phyloP scores from a whole-genome alignment of 2,329 filamentous ascomycete species.

The Penicillium aurantiogriseum region DNA sequence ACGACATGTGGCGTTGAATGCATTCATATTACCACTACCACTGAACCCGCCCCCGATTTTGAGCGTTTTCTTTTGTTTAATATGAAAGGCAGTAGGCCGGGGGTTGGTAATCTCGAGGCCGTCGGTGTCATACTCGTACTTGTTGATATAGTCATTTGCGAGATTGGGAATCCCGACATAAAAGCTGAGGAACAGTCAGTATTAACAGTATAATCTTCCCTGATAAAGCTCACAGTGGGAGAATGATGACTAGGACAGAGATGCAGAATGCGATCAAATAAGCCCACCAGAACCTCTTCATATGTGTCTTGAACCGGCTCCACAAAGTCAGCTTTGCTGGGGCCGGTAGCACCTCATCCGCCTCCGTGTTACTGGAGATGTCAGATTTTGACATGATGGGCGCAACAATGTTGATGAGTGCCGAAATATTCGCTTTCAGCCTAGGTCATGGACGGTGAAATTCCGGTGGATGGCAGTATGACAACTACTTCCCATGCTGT shows the following conservation, averaged over 20 bases:
- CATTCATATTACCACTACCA: constrained; percentile 23
- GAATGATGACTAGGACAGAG: constrained; percentile 22
- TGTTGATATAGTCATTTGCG: constrained; percentile 27
- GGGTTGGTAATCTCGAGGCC: constrained; percentile 27
- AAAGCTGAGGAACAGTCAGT: constrained; percentile 13
- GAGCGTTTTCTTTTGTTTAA: constrained; percentile 21
- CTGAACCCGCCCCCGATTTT: constrained; percentile 20
- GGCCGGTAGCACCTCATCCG: not conserved
- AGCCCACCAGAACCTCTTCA: constrained; percentile 30
- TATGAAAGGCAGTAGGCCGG: constrained; percentile 23
- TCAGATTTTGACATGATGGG: constrained; percentile 22
- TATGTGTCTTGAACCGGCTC: constrained; percentile 23
- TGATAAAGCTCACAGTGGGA: constrained; percentile 21
- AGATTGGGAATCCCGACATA: constrained; percentile 28
- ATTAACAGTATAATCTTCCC: not conserved
- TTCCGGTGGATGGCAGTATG: not conserved
- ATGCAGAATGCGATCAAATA: constrained; percentile 23
- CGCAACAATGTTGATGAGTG: not conserved
- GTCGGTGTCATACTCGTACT: constrained; percentile 21
- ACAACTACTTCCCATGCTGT: not conserved
- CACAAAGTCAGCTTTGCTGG: constrained; percentile 17
- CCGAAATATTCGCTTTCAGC: not conserved
- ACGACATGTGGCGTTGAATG: constrained; percentile 24
- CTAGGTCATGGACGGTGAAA: not conserved
- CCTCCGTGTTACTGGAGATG: constrained; percentile 13